Evolutionary conservation across 2,329 filamentous ascomycete genomes (phyloP).

Genomic region (Diaporthe sp.): DNA sequence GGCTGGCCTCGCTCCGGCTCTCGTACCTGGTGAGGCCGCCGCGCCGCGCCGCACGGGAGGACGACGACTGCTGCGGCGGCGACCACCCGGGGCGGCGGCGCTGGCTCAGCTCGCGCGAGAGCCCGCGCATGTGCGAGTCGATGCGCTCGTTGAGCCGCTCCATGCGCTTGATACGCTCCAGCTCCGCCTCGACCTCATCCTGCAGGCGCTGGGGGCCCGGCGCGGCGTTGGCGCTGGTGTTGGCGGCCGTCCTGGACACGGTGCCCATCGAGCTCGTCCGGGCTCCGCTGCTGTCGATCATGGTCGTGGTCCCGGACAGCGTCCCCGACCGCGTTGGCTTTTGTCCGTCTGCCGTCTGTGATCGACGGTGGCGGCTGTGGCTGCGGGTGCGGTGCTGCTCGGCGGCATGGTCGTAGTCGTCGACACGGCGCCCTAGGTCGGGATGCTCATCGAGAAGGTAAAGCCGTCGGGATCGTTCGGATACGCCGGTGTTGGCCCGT

Average conservation of each 20-base stretch:
- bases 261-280: slow-evolving; percentile 20
- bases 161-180: slow-evolving; percentile 30
- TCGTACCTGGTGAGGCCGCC: background rate
- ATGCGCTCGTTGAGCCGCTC: slow-evolving; percentile 21
- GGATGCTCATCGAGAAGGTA: slow-evolving; percentile 32
- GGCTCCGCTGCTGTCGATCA: slow-evolving; percentile 20
- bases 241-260: background rate
- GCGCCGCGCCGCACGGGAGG: background rate
- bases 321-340: background rate
- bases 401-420: background rate
- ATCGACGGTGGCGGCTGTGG: slow-evolving; percentile 17
- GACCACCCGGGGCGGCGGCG: slow-evolving; percentile 1
- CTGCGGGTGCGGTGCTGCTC: slow-evolving; percentile 13
- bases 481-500: slow-evolving; percentile 16
- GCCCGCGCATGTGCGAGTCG: slow-evolving; percentile 16
- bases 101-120: slow-evolving; percentile 6
- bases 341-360: background rate
- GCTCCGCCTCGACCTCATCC: slow-evolving; percentile 20
- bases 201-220: slow-evolving; percentile 19
- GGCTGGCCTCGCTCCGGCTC: background rate
- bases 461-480: slow-evolving; percentile 25
- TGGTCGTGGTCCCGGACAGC: slow-evolving; percentile 20
- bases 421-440: background rate
- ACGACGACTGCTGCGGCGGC: background rate
- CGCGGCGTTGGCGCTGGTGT: background rate